Conservation (phyloP, 1,139 yeast species). For the Debaryomycetaceae sp. region DNA sequence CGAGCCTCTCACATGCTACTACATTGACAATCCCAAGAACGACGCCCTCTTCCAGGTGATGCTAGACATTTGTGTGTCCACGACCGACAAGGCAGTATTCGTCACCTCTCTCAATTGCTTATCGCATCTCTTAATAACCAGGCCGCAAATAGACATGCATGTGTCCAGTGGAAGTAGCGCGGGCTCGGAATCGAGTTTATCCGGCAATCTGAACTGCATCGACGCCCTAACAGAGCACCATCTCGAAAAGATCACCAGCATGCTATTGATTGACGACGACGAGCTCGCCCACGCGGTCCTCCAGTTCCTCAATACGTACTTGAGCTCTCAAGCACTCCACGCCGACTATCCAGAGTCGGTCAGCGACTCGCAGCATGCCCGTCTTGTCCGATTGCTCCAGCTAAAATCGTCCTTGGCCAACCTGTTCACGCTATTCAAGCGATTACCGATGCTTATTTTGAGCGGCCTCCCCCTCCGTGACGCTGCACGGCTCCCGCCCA, state of each 20-base stretch:
- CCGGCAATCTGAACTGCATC: constrained; percentile 26
- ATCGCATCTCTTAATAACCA: constrained; percentile 29
- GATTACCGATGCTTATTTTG: constrained; percentile 54
- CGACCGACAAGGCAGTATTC: constrained; percentile 46
- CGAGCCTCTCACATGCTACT: constrained; percentile 76
- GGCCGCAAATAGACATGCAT: constrained; percentile 22
- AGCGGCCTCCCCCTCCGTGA: constrained; percentile 7
- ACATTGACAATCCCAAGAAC: constrained; percentile 58
- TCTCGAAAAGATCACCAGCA: constrained; percentile 20
- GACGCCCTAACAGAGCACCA: constrained; percentile 25
- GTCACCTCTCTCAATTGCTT: constrained; percentile 34
- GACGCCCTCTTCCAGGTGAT: constrained; percentile 50
- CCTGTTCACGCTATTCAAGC: constrained; percentile 39
- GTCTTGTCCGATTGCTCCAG: constrained; percentile 25
- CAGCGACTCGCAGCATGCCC: constrained; percentile 20
- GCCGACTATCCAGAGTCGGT: constrained; percentile 19
- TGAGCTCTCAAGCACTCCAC: constrained; percentile 29
- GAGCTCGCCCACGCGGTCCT: constrained; percentile 24
- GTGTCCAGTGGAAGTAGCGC: constrained; percentile 16
- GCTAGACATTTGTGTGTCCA: constrained; percentile 30
- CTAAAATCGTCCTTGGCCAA: constrained; percentile 20
- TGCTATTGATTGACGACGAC: constrained; percentile 25
- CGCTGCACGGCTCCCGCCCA: constrained; percentile 10
- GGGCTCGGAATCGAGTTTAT: constrained; percentile 8
- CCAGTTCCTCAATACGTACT: constrained; percentile 28